Evolutionary conservation across 2,329 filamentous ascomycete genomes (phyloP).

Genomic region (Ascochyta lentis): DNA sequence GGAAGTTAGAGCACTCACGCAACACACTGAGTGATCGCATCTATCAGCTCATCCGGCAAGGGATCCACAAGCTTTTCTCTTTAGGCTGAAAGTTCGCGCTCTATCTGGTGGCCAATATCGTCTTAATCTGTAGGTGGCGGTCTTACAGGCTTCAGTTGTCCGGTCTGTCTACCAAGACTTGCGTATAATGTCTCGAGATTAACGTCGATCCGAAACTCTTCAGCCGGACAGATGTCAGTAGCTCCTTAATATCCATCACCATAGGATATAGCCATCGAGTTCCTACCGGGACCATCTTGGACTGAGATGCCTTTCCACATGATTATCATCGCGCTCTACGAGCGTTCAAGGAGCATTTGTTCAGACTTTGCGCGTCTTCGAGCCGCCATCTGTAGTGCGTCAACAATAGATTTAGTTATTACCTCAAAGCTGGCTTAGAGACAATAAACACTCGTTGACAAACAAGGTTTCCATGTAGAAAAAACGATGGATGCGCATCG

Average conservation of each 20-base stretch:
- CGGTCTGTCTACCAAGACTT: neutral
- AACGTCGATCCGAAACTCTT: neutral
- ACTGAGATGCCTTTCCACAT: no score
- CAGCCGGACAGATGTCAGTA: neutral
- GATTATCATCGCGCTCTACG: no score
- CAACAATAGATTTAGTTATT: no score
- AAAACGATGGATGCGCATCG: neutral
- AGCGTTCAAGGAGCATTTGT: no score
- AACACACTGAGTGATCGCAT: no score
- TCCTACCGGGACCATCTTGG: no score
- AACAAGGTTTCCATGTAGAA: neutral
- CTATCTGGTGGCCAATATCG: neutral
- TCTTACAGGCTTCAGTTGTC: constrained; percentile 3
- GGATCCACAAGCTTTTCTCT: neutral
- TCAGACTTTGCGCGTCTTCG: no score
- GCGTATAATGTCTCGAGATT: neutral
- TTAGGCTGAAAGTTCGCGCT: neutral
- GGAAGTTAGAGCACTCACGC: no score
- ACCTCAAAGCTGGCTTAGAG: no score
- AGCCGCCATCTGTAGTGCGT: no score
- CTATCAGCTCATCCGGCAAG: neutral
- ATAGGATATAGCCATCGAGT: neutral
- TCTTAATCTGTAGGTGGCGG: neutral
- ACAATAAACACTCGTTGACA: neutral
- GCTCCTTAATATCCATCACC: neutral